Evolutionary conservation across 1,284 basidiomycete genomes (phyloP), one percentile per base, ranked within the genome.

Genomic region (Sanghuangporus baumii): DNA sequence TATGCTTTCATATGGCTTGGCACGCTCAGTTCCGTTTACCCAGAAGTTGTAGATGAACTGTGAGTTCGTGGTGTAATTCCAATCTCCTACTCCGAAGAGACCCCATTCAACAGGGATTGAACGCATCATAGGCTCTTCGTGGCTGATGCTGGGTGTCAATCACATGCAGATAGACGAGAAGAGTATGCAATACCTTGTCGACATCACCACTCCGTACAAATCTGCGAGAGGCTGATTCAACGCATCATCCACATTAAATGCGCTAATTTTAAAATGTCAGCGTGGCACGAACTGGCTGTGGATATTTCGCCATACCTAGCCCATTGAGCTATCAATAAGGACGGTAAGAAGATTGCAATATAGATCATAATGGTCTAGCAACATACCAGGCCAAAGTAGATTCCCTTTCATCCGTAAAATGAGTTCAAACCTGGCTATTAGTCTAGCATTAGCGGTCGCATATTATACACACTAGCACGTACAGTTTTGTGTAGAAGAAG

Each of bases 121-220:
- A 41, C 84, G 82, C 80, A 83, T 82, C 80, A 86, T 84, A 5
- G 85, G 85, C 68, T 87, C 84, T 71, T 87, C 81, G 67, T 87
- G 85, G 69, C 83, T 85, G 57, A 43, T 63, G 16, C 3, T 36
- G 16, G 55, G 23, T 52, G 18, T 48, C 54, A 38, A 56, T n/a
- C 18, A 26, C 18, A 3, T 38, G 60, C 4, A n/a, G 20, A 63
- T 16, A 6, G 5, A 36, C 18, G 38, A 48, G 34, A 11, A n/a
- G 6, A 41, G 38, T 46, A 46, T 12, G 67, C 69, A 18, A 46
- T 7, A 78, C 80, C 80, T 83, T 12, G 84, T 87, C 38, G 80
- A 86, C 84, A 89, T 89, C 26, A 86, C 86, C 55, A 90, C 78
- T 20, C 88, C 88, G 72, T 84, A 88, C 61, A 76, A 77, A 66